Percentiles rank a stretch among this genome's conserved stretches.
Conservation (phyloP, 2,329 filamentous ascomycete species). For the Sporothrix globosa region DNA sequence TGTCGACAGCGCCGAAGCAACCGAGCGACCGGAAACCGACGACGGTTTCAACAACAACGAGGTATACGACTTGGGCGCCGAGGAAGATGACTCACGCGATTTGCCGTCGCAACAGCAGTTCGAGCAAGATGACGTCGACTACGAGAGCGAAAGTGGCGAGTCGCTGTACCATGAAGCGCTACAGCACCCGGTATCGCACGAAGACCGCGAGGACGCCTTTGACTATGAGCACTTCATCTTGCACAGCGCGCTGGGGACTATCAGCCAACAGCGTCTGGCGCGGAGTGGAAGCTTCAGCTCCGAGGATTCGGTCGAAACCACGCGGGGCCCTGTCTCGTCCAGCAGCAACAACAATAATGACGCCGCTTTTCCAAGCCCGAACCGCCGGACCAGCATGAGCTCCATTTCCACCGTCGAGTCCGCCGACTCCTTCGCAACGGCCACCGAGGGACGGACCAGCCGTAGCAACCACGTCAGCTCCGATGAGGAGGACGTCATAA, state of each 20-base stretch:
- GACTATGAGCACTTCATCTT: conserved; percentile 97
- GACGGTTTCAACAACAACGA: conserved; percentile 33
- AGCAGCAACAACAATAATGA: conserved; percentile 34
- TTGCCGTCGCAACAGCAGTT: neutral
- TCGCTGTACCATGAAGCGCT: conserved; percentile 65
- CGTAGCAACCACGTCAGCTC: conserved; percentile 40
- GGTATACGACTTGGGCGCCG: conserved; percentile 42
- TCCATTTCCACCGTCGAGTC: conserved; percentile 47
- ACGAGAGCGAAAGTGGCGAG: conserved; percentile 65
- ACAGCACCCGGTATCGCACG: conserved; percentile 71
- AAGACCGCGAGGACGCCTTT: conserved; percentile 92
- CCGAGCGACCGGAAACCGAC: conserved; percentile 37
- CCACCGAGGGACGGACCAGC: conserved; percentile 54
- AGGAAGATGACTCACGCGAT: conserved; percentile 32
- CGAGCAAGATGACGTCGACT: conserved; percentile 43
- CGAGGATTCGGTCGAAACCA: conserved; percentile 64
- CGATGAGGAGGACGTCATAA: conserved; percentile 22
- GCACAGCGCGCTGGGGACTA: conserved; percentile 84
- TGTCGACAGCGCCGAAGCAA: conserved; percentile 36
- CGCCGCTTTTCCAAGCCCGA: conserved; percentile 11
- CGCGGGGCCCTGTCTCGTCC: conserved; percentile 51
- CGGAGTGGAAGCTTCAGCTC: conserved; percentile 59
- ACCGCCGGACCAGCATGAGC: conserved; percentile 36
- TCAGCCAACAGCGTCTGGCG: conserved; percentile 58
- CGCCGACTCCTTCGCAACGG: conserved; percentile 60